Conservation (phyloP, 495 filamentous ascomycete species). For the Penicillium alfredii region DNA sequence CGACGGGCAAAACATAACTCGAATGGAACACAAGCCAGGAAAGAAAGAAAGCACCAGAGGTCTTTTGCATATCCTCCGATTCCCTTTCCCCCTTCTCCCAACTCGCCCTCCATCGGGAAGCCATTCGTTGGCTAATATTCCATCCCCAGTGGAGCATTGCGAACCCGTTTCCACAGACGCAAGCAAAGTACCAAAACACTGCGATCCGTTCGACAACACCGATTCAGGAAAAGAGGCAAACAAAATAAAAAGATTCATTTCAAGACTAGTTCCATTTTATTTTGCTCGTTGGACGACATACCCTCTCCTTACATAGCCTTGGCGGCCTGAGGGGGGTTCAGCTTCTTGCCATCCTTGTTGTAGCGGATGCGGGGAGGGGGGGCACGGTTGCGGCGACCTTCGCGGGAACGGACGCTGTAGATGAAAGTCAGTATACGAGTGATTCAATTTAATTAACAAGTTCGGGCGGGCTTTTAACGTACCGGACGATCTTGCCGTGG, state of each 20-base stretch:
- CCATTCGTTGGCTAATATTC: background rate
- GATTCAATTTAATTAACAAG: background rate
- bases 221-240: slow-evolving; percentile 23
- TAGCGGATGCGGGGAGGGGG: slow-evolving; percentile 94
- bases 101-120: slow-evolving; percentile 5
- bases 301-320: slow-evolving; percentile 52
- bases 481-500: slow-evolving; percentile 99
- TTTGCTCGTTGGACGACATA: slow-evolving; percentile 23
- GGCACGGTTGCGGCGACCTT: slow-evolving; percentile 97
- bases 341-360: slow-evolving; percentile 99
- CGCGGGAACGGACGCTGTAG: slow-evolving; percentile 88
- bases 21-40: no score
- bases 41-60: background rate
- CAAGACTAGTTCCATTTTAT: slow-evolving; percentile 36
- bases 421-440: slow-evolving; percentile 24
- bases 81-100: slow-evolving; percentile 1
- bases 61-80: background rate
- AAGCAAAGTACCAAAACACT: slow-evolving; percentile 11
- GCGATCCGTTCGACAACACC: slow-evolving; percentile 20
- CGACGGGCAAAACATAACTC: slow-evolving; percentile 8
- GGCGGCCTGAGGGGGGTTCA: slow-evolving; percentile 81
- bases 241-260: slow-evolving; percentile 34
- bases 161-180: no score
- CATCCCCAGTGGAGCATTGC: background rate
- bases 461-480: slow-evolving; percentile 34